Evolutionary conservation across 805 yeast genomes (phyloP).

Genomic region (Metschnikowia drakensbergensis): DNA sequence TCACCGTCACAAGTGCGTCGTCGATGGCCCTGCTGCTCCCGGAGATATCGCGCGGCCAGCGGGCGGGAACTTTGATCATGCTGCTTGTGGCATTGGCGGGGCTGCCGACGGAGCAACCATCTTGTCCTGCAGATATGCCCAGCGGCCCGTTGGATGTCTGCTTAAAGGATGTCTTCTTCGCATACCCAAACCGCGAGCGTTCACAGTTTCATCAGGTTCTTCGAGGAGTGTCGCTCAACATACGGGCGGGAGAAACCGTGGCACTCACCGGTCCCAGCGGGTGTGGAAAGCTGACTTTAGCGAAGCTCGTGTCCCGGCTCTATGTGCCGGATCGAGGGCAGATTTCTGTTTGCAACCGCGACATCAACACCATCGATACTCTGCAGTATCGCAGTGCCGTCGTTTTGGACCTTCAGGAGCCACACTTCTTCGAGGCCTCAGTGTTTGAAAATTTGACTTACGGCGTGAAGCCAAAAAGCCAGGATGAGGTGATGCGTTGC

Average conservation of each 20-base stretch:
- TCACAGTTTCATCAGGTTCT: constrained; percentile 30
- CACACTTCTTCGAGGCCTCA: constrained; percentile 69
- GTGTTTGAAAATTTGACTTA: constrained; percentile 67
- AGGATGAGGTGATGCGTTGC: constrained; percentile 31
- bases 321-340: constrained; percentile 39
- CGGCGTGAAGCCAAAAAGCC: constrained; percentile 39
- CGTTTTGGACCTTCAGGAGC: constrained; percentile 72
- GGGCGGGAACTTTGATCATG: constrained; percentile 56
- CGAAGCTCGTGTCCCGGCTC: constrained; percentile 53
- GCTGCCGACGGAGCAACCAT: constrained; percentile 30
- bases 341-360: constrained; percentile 44
- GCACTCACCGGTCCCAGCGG: constrained; percentile 88
- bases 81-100: constrained; percentile 34
- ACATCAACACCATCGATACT: constrained; percentile 45
- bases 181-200: constrained; percentile 36
- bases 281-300: constrained; percentile 82
- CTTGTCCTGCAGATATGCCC: background rate
- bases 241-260: constrained; percentile 48
- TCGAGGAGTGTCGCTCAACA: constrained; percentile 37
- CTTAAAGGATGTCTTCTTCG: constrained; percentile 47
- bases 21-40: constrained; percentile 66
- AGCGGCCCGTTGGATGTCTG: background rate
- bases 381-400: constrained; percentile 49
- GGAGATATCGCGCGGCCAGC: constrained; percentile 71
- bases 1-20: constrained; percentile 65